A percentile compares a stretch with the other conserved stretches of the same genome.
phyloP scores from a whole-genome alignment of 495 filamentous ascomycete species.

The Copromyces sp. region DNA sequence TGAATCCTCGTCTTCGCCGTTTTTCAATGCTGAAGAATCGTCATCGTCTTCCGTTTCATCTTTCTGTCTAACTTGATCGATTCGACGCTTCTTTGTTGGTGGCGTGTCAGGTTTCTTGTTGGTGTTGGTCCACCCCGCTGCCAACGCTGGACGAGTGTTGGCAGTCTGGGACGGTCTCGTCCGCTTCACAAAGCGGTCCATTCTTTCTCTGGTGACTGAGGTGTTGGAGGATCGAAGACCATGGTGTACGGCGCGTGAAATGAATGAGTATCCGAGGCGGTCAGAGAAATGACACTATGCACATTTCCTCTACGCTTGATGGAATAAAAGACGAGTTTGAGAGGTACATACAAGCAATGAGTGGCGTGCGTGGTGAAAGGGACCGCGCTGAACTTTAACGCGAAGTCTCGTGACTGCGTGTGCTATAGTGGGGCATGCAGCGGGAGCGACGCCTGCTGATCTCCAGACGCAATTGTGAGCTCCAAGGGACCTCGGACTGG shows the following conservation, averaged over 20 bases:
- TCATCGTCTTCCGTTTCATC: constrained; percentile 12
- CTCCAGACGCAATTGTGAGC: neutral
- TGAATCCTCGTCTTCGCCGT: neutral
- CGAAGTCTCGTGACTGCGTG: constrained; percentile 23
- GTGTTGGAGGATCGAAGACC: neutral
- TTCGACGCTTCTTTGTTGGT: constrained; percentile 26
- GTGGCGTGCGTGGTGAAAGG: neutral
- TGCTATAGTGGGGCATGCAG: neutral
- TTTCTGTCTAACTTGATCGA: constrained; percentile 19
- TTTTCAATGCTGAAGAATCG: neutral
- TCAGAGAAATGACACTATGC: neutral
- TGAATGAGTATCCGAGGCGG: neutral
- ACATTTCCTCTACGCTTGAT: neutral
- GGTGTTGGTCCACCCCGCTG: constrained; percentile 2
- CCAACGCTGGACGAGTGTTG: neutral
- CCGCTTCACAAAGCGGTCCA: constrained; percentile 24
- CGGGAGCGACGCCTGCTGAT: neutral
- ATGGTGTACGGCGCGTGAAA: neutral
- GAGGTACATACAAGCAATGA: neutral
- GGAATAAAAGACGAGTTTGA: neutral
- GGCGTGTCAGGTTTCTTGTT: constrained; percentile 10
- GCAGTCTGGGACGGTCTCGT: constrained; percentile 1
- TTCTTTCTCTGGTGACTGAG: neutral
- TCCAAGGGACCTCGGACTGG: neutral
- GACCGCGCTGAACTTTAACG: constrained; percentile 2